Conservation (phyloP, 2,329 filamentous ascomycete genomes). For the Penicillium sp. region DNA sequence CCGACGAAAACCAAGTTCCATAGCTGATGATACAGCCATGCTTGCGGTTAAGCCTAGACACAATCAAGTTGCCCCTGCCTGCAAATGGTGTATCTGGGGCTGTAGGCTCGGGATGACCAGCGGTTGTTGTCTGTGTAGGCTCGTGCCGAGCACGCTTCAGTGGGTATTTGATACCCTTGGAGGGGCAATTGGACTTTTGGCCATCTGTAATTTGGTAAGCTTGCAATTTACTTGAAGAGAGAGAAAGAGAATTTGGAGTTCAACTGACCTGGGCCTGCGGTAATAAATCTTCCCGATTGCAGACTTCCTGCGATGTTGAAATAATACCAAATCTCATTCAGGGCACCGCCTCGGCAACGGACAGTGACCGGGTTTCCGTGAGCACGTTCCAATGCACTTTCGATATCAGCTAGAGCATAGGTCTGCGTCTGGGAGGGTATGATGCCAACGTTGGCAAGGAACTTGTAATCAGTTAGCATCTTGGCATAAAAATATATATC, state of each 20-base stretch:
- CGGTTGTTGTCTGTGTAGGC: conserved; percentile 40
- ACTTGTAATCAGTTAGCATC: conserved; percentile 32
- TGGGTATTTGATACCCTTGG: conserved; percentile 61
- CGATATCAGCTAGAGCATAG: conserved; percentile 60
- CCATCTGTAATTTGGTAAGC: conserved; percentile 44
- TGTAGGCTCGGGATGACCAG: conserved; percentile 30
- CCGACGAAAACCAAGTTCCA: conserved; percentile 66
- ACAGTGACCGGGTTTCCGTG: conserved; percentile 59
- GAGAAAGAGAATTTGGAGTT: background rate
- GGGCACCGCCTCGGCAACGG: conserved; percentile 51
- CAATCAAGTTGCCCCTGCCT: conserved; percentile 62
- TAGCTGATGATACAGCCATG: conserved; percentile 65
- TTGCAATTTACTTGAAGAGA: background rate
- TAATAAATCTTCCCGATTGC: conserved; percentile 36
- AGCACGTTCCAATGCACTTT: conserved; percentile 55
- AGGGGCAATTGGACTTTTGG: conserved; percentile 62
- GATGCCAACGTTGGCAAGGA: conserved; percentile 62
- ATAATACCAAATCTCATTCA: conserved; percentile 62
- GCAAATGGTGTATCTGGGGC: conserved; percentile 46
- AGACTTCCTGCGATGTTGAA: conserved; percentile 58
- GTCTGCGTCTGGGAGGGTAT: conserved; percentile 53
- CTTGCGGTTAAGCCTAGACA: conserved; percentile 38
- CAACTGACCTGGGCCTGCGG: conserved; percentile 37
- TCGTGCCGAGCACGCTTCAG: conserved; percentile 53
- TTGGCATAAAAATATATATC: background rate